Evolutionary conservation across 129 eudicot genomes (phyloP).

Genomic region (Centrapalus pauciflorus): DNA sequence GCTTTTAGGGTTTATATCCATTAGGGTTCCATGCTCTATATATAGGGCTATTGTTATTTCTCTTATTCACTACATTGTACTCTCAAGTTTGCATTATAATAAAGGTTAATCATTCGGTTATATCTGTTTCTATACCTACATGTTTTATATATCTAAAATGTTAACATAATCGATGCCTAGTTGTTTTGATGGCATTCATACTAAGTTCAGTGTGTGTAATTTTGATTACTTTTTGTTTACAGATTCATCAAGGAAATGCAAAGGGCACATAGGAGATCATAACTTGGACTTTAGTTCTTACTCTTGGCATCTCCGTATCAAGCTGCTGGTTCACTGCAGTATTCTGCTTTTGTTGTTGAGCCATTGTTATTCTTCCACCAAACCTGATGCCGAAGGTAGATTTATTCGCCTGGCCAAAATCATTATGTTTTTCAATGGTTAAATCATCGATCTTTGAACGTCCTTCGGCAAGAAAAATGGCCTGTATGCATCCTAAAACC

Average conservation of each 20-base stretch:
- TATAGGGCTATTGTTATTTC: too few relatives aligned
- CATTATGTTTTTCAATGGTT: too few relatives aligned
- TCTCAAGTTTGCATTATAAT: too few relatives aligned
- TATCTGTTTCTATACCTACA: too few relatives aligned
- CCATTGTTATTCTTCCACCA: constrained; percentile 32
- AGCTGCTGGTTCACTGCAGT: constrained; percentile 28
- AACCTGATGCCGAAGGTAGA: constrained; percentile 61
- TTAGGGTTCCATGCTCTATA: too few relatives aligned
- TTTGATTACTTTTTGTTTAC: neutral
- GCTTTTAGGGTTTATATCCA: too few relatives aligned
- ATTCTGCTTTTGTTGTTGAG: constrained; percentile 38
- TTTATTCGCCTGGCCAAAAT: neutral
- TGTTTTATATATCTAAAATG: neutral
- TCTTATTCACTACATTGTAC: too few relatives aligned
- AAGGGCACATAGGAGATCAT: constrained; percentile 15
- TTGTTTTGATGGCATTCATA: neutral
- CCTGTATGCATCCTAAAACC: too few relatives aligned
- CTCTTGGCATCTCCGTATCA: constrained; percentile 31
- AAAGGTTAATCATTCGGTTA: too few relatives aligned
- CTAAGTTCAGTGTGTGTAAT: neutral
- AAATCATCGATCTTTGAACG: too few relatives aligned
- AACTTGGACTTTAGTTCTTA: constrained; percentile 17
- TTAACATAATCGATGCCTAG: neutral
- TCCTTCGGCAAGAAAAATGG: too few relatives aligned
- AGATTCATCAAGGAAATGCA: constrained; percentile 21